A percentile compares a stretch with the other conserved stretches of the same genome.
Conservation (phyloP, 129 eudicot genomes). For the Centaurea solstitialis region DNA sequence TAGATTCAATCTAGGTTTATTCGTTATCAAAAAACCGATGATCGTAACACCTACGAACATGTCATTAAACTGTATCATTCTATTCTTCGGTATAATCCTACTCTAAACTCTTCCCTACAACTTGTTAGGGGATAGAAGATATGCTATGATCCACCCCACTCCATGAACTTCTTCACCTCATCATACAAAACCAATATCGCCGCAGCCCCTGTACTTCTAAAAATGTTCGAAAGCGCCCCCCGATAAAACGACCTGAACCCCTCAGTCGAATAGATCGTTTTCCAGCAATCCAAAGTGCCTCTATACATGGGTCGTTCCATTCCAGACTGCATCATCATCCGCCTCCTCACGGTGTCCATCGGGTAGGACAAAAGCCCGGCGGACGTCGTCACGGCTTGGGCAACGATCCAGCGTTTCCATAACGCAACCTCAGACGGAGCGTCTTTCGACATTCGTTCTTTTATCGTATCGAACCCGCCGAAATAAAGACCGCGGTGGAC, state of each 20-base stretch:
- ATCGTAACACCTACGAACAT: constrained; percentile 5
- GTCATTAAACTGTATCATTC: constrained; percentile 22
- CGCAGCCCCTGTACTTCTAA: constrained; percentile 98
- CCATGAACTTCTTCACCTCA: constrained; percentile 88
- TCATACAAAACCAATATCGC: constrained; percentile 94
- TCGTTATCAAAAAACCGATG: constrained; percentile 22
- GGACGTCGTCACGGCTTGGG: constrained; percentile 86
- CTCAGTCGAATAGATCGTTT: constrained; percentile 60
- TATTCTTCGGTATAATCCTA: constrained; percentile 18
- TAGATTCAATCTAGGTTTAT: constrained; percentile 16
- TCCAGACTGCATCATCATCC: constrained; percentile 99
- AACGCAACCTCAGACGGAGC: constrained; percentile 54
- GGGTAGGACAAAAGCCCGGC: constrained; percentile 89
- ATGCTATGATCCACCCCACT: constrained; percentile 59
- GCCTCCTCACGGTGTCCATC: constrained; percentile 86
- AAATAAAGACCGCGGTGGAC: constrained; percentile 94
- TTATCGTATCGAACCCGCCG: constrained; percentile 92
- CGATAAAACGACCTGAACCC: constrained; percentile 84
- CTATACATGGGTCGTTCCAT: constrained; percentile 62
- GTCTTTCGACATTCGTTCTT: constrained; percentile 61
- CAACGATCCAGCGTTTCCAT: constrained; percentile 95
- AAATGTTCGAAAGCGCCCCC: constrained; percentile 90
- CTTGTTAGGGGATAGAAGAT: constrained; percentile 1
- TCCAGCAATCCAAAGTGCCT: constrained; percentile 83
- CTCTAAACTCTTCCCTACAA: constrained; percentile 34